Evolutionary conservation across 208 protist genomes (phyloP), one percentile per base, ranked within the genome.

Genomic region (Wallacemonas sp.): DNA sequence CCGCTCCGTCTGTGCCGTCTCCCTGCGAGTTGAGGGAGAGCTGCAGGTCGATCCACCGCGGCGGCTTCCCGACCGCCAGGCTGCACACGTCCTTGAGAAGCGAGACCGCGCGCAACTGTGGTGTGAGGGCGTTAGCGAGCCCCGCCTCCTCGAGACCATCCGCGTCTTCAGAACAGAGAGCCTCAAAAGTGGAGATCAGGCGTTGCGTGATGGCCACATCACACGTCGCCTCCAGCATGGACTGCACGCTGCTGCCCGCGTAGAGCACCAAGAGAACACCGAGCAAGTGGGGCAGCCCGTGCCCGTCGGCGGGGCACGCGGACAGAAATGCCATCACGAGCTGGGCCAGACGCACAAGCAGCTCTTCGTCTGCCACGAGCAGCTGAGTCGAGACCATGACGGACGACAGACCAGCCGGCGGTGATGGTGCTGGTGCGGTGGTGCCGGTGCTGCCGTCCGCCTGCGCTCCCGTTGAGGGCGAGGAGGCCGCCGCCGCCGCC

Each of bases 191-290:
- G 3, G 63, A 48, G 38, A 81, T 67, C 14, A 82, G 87, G 46
- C 74, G 76, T 46, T 93, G 81, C 32, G 78, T 76, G 48, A 93
- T 76, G 14, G 87, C 79, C 12, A 85, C 81, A 43, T 73, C 77
- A 48, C 83, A 90, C 27, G 80, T 83, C 38, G 76, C 84, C 69
- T 93, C 84, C 52, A 85, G 69, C 62, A 87, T 83, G 52, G 84
- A 88, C 26, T 61, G 54, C 33, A 72, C 71, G 19, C 43, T 47
- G 5, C 78, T 70, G 39, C 78, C 69, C 9, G 73, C 68, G 72
- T 83, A 87, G 43, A 93, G 77, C 23, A 80, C 33, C 24, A 91
- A 65, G 12, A 93, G 57, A 9, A 87, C 48, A 19, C 87, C 77
- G 61, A 89, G 73, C 1, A 87, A 65, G 46, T 90, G 76, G 0